These are phyloP conservation scores for Starmerella powellii DNA, from an alignment of 805 yeast genomes.

Conservation along the genomic window DNA sequence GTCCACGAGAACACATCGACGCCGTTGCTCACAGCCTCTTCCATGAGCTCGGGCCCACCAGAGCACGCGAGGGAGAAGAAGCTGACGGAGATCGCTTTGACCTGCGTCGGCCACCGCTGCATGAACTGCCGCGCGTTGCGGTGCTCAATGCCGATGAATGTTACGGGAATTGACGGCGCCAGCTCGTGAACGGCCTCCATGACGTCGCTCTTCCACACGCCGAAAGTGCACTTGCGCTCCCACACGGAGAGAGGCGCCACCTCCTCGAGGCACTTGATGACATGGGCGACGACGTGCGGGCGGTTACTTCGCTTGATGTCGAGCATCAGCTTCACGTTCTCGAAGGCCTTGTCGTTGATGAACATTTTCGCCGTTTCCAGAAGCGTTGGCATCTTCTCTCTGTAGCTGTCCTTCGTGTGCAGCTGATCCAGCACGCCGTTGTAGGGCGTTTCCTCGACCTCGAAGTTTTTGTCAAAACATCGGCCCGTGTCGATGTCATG, in stretches of 20 bases:
- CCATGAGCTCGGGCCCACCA: slow-evolving; percentile 30
- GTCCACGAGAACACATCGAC: slow-evolving; percentile 43
- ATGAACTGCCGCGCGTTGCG: slow-evolving; percentile 29
- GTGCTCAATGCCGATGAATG: slow-evolving; percentile 32
- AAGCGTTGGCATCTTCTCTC: slow-evolving; percentile 35
- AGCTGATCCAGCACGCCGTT: slow-evolving; percentile 32
- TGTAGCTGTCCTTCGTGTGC: slow-evolving; percentile 27
- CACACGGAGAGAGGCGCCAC: slow-evolving; percentile 36
- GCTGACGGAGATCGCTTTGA: slow-evolving; percentile 45
- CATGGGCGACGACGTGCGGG: slow-evolving; percentile 34
- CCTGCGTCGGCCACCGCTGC: slow-evolving; percentile 35
- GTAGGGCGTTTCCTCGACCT: slow-evolving; percentile 32
- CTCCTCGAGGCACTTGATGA: slow-evolving; percentile 30
- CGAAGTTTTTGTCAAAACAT: slow-evolving; percentile 33
- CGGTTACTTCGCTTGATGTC: slow-evolving; percentile 42
- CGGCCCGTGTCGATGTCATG: slow-evolving; percentile 44
- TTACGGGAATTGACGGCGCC: slow-evolving; percentile 29
- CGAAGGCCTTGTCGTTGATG: slow-evolving; percentile 26
- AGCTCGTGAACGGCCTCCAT: slow-evolving; percentile 34
- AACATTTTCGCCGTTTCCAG: slow-evolving; percentile 34
- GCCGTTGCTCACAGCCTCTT: slow-evolving; percentile 26
- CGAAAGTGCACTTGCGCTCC: slow-evolving; percentile 38
- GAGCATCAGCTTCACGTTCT: slow-evolving; percentile 34
- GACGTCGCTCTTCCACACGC: slow-evolving; percentile 42
- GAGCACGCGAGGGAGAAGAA: slow-evolving; percentile 35